Evolutionary conservation across 169 alveolate genomes (phyloP).

Genomic region (Plasmodium cynomolgi): DNA sequence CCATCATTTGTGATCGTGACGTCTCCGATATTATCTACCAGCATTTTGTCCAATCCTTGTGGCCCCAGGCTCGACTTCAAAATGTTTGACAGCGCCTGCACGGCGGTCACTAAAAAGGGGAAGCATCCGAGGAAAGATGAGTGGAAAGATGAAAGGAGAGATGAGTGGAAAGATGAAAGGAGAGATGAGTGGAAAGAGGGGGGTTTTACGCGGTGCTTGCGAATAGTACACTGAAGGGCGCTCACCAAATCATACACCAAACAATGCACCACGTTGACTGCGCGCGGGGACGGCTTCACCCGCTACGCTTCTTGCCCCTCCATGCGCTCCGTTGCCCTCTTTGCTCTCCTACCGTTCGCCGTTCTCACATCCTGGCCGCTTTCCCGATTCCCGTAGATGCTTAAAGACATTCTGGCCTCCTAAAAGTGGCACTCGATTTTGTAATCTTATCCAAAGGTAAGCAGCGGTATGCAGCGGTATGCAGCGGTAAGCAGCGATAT

Average conservation of each 20-base stretch:
- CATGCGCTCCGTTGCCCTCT: background rate
- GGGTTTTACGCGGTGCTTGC: background rate
- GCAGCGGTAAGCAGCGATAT: background rate
- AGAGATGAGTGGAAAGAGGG: background rate
- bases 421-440: background rate
- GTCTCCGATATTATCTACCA: conserved; percentile 99
- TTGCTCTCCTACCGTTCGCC: conserved; percentile 78
- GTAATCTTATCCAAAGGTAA: background rate
- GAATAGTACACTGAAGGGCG: background rate
- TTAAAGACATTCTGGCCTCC: conserved; percentile 78
- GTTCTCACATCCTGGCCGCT: conserved; percentile 85
- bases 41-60: conserved; percentile 99
- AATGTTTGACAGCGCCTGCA: conserved; percentile 97
- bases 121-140: background rate
- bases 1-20: conserved; percentile 99
- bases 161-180: too few species aligned
- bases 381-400: conserved; percentile 84
- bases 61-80: conserved; percentile 99
- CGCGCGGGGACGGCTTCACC: too few species aligned
- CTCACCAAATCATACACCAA: background rate
- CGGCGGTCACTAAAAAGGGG: conserved; percentile 93
- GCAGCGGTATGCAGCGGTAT: background rate
- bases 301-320: background rate
- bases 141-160: background rate
- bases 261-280: background rate